Conservation (phyloP, 2,329 filamentous ascomycete species). For the Epichloe baconii region DNA sequence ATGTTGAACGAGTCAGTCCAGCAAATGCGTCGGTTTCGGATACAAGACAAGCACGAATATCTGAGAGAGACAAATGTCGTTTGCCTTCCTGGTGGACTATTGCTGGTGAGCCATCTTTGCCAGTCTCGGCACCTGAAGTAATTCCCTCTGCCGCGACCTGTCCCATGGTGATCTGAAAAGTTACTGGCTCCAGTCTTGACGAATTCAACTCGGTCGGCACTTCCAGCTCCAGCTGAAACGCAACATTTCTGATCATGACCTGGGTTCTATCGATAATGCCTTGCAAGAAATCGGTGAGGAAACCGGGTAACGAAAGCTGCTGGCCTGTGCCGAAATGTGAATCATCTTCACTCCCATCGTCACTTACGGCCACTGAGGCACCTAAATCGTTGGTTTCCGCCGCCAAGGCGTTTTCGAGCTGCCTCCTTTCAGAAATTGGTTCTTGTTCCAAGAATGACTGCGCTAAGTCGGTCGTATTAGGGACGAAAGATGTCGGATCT, state of each 20-base stretch:
- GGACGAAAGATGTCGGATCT: conserved; percentile 31
- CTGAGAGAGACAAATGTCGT: conserved; percentile 48
- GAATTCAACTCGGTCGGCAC: conserved; percentile 35
- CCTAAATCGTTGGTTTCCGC: conserved; percentile 49
- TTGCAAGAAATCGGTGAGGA: conserved; percentile 59
- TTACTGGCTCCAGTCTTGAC: conserved; percentile 40
- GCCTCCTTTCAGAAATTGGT: conserved; percentile 48
- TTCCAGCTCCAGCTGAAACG: conserved; percentile 51
- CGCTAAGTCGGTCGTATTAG: conserved; percentile 59
- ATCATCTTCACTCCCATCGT: conserved; percentile 51
- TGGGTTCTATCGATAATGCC: conserved; percentile 61
- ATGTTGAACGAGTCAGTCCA: conserved; percentile 42
- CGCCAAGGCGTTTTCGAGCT: conserved; percentile 55
- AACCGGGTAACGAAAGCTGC: conserved; percentile 52
- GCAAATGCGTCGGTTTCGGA: conserved; percentile 56
- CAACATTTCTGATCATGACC: conserved; percentile 51
- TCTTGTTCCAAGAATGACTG: conserved; percentile 67
- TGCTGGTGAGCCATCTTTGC: conserved; percentile 12
- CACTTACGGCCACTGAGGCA: conserved; percentile 46
- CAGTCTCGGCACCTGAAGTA: conserved; percentile 27
- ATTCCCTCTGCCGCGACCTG: conserved; percentile 55
- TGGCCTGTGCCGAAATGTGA: conserved; percentile 54
- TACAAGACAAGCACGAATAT: conserved; percentile 51
- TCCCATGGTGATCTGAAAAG: conserved; percentile 52
- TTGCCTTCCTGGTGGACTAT: conserved; percentile 47